phyloP scores from a whole-genome alignment of 345 rosid genomes.

The Populus deltoides region DNA sequence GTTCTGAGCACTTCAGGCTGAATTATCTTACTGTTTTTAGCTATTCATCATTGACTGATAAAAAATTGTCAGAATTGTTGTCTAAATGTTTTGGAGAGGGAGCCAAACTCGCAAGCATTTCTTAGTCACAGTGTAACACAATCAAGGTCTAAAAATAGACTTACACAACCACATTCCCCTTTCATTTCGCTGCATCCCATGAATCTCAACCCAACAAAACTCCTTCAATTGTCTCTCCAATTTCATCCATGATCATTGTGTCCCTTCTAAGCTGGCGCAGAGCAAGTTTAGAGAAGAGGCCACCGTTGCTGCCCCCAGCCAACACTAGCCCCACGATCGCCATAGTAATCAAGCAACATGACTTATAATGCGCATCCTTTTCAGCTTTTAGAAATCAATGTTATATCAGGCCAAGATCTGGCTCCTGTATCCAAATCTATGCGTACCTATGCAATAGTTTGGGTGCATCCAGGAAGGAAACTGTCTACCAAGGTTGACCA shows the following conservation, averaged over 20 bases:
- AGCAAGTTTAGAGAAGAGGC: background rate
- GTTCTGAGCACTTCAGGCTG: background rate
- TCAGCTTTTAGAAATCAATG: conserved; percentile 64
- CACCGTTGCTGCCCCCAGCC: background rate
- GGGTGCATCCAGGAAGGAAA: conserved; percentile 69
- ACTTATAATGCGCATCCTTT: conserved; percentile 26
- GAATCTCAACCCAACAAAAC: background rate
- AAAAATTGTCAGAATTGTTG: background rate
- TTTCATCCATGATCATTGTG: background rate
- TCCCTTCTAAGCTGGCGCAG: background rate
- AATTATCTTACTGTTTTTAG: background rate
- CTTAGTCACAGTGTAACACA: background rate
- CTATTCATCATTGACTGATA: background rate
- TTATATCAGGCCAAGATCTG: conserved; percentile 79
- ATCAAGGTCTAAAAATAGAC: background rate
- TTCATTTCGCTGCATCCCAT: background rate
- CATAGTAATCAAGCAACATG: conserved; percentile 6
- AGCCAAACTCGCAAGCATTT: background rate
- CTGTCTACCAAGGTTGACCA: conserved; percentile 72
- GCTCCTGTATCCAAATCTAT: conserved; percentile 64
- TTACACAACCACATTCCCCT: background rate
- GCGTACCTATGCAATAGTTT: conserved; percentile 79
- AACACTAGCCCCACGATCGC: background rate
- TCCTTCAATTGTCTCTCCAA: background rate
- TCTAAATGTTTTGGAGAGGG: background rate